phyloP scores from a whole-genome alignment of 768 basidiomycete species.

The Termitomyces sp. region DNA sequence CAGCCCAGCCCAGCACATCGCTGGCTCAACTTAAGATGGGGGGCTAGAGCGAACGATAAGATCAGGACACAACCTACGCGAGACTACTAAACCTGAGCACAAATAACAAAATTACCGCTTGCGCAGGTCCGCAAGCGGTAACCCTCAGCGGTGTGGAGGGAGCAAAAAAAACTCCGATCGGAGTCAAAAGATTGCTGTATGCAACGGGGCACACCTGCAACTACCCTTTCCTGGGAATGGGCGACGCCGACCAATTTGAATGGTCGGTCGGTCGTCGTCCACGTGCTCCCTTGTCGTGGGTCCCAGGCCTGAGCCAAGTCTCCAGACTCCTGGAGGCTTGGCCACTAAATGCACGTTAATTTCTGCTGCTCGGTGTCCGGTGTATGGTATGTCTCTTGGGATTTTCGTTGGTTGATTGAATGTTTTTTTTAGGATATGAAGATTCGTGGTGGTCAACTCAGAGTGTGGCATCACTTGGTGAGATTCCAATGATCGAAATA shows the following conservation, averaged over 20 bases:
- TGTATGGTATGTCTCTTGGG: not conserved
- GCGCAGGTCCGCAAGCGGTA: not conserved
- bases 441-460: too few species aligned
- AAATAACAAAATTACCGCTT: not conserved
- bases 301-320: constrained; percentile 16
- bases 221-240: not conserved
- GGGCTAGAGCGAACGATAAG: too few species aligned
- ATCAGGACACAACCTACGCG: too few species aligned
- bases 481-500: too few species aligned
- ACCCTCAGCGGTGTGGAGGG: not conserved
- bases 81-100: not conserved
- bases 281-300: constrained; percentile 21
- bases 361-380: too few species aligned
- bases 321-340: constrained; percentile 1
- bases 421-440: not conserved
- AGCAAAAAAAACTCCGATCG: too few species aligned
- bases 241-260: not conserved
- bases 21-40: too few species aligned
- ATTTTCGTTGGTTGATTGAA: not conserved
- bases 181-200: not conserved
- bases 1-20: too few species aligned
- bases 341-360: constrained; percentile 20
- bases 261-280: constrained; percentile 6
- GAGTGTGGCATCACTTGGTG: too few species aligned
- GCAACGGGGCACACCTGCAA: not conserved